Conservation (phyloP, 2,329 filamentous ascomycete species). For the Fusarium sp. region DNA sequence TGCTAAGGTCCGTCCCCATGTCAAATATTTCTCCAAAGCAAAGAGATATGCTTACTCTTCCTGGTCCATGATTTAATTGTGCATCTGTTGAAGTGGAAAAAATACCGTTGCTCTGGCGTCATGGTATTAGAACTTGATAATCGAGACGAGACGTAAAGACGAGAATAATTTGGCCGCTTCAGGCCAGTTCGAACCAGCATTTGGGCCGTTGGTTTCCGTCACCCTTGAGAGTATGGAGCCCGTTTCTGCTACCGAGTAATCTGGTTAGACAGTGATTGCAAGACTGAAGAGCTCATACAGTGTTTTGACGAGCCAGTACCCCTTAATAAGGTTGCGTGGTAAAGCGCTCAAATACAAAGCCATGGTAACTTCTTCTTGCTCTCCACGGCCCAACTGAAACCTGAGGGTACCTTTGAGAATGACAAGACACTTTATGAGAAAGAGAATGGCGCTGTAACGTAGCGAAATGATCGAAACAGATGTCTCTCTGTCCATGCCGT, state of each 20-base stretch:
- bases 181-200: not conserved
- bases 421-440: not conserved
- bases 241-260: not conserved
- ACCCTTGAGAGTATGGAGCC: not conserved
- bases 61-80: not conserved
- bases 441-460: not conserved
- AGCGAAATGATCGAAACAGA: not conserved
- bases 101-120: not conserved
- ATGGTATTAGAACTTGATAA: not conserved
- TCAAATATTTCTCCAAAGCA: not conserved
- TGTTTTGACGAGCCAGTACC: not conserved
- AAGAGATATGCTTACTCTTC: not conserved
- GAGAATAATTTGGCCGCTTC: not conserved
- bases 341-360: no score
- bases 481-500: not conserved
- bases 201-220: not conserved
- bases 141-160: not conserved
- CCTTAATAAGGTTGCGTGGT: not conserved
- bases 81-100: not conserved
- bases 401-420: not conserved
- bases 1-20: not conserved
- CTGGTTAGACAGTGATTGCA: not conserved
- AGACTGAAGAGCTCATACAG: not conserved
- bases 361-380: not conserved
- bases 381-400: not conserved